phyloP scores from a whole-genome alignment of 2,329 filamentous ascomycete species.

The Pyrenochaeta sp. region DNA sequence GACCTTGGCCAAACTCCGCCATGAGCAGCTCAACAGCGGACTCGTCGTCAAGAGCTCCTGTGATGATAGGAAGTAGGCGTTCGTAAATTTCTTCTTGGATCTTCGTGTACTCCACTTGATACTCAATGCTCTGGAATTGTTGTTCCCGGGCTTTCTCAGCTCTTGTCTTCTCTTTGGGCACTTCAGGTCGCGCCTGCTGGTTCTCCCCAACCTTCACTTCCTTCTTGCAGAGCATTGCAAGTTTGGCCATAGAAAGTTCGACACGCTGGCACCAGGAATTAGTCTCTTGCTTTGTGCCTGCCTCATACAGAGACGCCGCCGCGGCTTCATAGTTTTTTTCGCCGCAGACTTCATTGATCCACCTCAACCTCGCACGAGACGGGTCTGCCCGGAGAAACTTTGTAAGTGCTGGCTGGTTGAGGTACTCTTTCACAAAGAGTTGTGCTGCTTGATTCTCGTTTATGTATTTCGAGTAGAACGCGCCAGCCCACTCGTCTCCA shows the following conservation, averaged over 20 bases:
- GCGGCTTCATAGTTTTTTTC: constrained; percentile 80
- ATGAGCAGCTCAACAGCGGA: constrained; percentile 80
- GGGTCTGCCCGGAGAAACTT: constrained; percentile 77
- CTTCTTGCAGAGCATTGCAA: constrained; percentile 63
- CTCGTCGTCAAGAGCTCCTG: constrained; percentile 78
- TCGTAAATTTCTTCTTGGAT: constrained; percentile 82
- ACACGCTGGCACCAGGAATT: constrained; percentile 94
- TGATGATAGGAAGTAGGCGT: constrained; percentile 73
- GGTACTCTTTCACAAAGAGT: constrained; percentile 72
- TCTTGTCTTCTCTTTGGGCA: constrained; percentile 36
- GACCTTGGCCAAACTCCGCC: constrained; percentile 67
- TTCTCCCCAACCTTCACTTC: constrained; percentile 56
- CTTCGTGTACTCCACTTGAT: constrained; percentile 72
- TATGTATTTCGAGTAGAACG: constrained; percentile 82
- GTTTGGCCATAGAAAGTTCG: constrained; percentile 86
- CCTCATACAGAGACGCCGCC: constrained; percentile 72
- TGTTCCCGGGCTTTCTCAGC: constrained; percentile 52
- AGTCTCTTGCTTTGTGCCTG: constrained; percentile 76
- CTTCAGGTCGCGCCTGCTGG: constrained; percentile 53
- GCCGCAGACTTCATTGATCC: constrained; percentile 90
- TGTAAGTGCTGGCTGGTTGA: constrained; percentile 77
- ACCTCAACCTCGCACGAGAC: constrained; percentile 79
- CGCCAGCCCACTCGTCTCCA: constrained; percentile 72
- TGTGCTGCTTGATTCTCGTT: constrained; percentile 54
- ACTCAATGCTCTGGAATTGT: constrained; percentile 56